Base-by-base conservation (phyloP, 1,284 basidiomycete species). In the Tranzscheliella williamsii region DNA sequence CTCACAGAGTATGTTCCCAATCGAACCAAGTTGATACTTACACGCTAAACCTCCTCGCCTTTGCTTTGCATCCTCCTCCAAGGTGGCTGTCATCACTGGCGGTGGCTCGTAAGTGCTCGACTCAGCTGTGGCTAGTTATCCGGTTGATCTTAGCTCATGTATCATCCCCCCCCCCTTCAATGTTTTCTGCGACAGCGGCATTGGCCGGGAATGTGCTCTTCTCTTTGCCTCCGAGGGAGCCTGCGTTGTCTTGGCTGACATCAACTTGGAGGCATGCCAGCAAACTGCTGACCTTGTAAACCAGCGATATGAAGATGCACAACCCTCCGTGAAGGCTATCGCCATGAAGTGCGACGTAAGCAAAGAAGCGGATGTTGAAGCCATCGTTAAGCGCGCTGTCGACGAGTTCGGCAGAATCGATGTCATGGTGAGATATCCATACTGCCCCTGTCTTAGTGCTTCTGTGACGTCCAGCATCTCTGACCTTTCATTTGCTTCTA, bases 171-270 rank as follows among this genome's bases (percentile, higher is more conserved):
- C 20, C 33, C 27, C 38, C 46, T 32, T 32, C 24, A 11, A 12
- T 24, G 17, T 27, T 8, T 27, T 8, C 26, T 27, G 26, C 8
- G 8, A 31, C 40, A 60, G 56, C 55, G 94, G 93, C 12, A 95
- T 97, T 78, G 93, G 93, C 30, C 85, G 95, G 51, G 91, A 97
- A 81, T 88, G 91, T 1, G 86, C 90, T 17, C 82, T 95, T 56
- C 84, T 96, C 48, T 97, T 97, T 78, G 92, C 93, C 5, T 83
- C 85, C 49, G 93, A 97, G 78, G 93, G 93, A 36, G 91, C 90
- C 13, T 84, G 86, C 70, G 86, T 96, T 62, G 78, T 95, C 33
- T 84, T 94, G 33, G 87, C 86, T 16, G 93, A 97, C 78, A 86
- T 96, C 78, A 94, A 93, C 79, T 22, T 50, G 21, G 81, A 83